A percentile compares a stretch with the other conserved stretches of the same genome.
These are phyloP conservation scores for Triangularia setosa DNA, from an alignment of 2,329 filamentous ascomycete species.

Conservation along the genomic window DNA sequence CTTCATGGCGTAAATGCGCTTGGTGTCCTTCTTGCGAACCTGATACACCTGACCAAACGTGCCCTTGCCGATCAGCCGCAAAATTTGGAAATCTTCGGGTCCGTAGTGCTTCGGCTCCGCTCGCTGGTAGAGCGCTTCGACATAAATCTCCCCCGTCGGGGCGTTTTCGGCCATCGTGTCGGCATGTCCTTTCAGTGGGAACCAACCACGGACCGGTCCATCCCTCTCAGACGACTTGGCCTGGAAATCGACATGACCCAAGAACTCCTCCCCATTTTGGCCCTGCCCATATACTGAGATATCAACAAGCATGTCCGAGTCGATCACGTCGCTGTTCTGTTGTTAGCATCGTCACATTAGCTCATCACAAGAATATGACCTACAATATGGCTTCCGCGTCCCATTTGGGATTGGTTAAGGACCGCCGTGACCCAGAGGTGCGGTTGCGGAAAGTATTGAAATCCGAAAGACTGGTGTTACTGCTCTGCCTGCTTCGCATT, in stretches of 20 bases:
- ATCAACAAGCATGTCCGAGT: slow-evolving; percentile 83
- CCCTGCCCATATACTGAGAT: slow-evolving; percentile 88
- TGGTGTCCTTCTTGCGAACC: slow-evolving; percentile 93
- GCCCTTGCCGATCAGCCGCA: slow-evolving; percentile 95
- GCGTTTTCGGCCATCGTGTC: slow-evolving; percentile 69
- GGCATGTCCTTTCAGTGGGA: slow-evolving; percentile 68
- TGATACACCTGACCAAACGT: slow-evolving; percentile 99
- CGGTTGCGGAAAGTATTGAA: slow-evolving; percentile 57
- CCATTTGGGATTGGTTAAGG: slow-evolving; percentile 85
- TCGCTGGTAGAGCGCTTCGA: slow-evolving; percentile 81
- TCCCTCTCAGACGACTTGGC: slow-evolving; percentile 62
- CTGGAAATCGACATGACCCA: slow-evolving; percentile 83
- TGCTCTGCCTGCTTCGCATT: slow-evolving; percentile 95
- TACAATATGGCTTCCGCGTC: slow-evolving; percentile 95
- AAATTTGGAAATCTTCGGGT: slow-evolving; percentile 90
- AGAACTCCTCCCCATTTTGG: slow-evolving; percentile 77
- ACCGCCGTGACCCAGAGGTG: slow-evolving; percentile 44
- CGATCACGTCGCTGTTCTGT: slow-evolving; percentile 80
- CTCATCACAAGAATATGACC: slow-evolving; percentile 36
- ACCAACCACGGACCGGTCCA: slow-evolving; percentile 78
- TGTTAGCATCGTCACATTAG: slow-evolving; percentile 8
- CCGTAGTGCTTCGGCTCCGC: slow-evolving; percentile 89
- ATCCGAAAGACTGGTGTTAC: slow-evolving; percentile 80
- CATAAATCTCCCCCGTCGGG: slow-evolving; percentile 81
- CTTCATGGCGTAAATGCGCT: slow-evolving; percentile 98